These are phyloP conservation scores for Grosmannia clavigera DNA, from an alignment of 2,329 filamentous ascomycete genomes.

Conservation along the genomic window DNA sequence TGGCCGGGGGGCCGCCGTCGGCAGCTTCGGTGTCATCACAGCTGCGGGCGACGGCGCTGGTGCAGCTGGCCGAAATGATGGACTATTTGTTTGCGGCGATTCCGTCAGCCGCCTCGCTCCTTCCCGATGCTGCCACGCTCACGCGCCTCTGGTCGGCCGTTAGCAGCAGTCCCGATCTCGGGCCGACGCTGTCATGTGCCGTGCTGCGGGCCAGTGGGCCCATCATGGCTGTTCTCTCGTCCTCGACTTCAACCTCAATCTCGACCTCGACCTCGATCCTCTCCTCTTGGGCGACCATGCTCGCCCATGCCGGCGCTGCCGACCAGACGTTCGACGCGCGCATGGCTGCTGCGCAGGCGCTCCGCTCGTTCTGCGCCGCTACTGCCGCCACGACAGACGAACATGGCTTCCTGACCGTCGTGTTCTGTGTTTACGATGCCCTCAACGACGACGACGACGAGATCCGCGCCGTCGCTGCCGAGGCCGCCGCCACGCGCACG, in stretches of 20 bases:
- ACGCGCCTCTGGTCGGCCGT: constrained; percentile 15
- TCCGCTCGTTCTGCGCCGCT: constrained; percentile 32
- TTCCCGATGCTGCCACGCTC: neutral
- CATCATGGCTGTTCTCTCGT: constrained; percentile 22
- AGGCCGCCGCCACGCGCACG: constrained; percentile 24
- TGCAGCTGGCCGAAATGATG: constrained; percentile 33
- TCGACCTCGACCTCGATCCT: constrained; percentile 28
- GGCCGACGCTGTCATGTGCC: constrained; percentile 36
- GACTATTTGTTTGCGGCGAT: constrained; percentile 23
- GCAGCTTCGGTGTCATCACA: constrained; percentile 22
- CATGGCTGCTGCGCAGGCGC: constrained; percentile 43
- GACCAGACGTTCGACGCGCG: constrained; percentile 53
- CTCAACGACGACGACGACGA: constrained; percentile 90
- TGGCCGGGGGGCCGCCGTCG: constrained; percentile 15
- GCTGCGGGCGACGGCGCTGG: constrained; percentile 33
- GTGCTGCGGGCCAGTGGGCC: constrained; percentile 36
- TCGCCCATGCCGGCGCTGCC: constrained; percentile 33
- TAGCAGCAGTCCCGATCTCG: constrained; percentile 21
- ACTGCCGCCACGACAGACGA: neutral
- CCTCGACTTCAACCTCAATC: constrained; percentile 11
- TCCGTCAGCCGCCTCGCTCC: neutral
- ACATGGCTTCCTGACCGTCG: constrained; percentile 35
- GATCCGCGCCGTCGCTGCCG: constrained; percentile 54
- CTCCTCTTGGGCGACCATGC: constrained; percentile 34
- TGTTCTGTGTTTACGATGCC: constrained; percentile 59